phyloP scores from a whole-genome alignment of 371 early-diverging fungal genomes.

The Apophysomyces sp. region DNA sequence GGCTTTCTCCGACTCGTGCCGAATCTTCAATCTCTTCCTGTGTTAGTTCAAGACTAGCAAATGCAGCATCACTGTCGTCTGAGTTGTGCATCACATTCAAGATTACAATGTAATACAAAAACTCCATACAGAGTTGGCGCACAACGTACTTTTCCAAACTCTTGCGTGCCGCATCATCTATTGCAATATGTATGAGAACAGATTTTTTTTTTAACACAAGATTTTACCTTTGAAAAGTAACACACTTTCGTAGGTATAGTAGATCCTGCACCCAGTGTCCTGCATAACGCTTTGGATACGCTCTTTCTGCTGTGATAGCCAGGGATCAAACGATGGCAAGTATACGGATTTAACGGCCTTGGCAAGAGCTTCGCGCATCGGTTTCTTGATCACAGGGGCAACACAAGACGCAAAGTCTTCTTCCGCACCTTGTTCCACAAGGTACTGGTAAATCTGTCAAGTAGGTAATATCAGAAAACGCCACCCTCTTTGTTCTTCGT shows the following conservation, averaged over 20 bases:
- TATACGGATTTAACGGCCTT: slow-evolving; percentile 19
- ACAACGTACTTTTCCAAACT: slow-evolving; percentile 27
- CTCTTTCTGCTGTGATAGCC: not conserved
- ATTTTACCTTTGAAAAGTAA: slow-evolving; percentile 15
- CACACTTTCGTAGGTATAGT: slow-evolving; percentile 7
- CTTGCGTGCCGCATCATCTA: slow-evolving; percentile 15
- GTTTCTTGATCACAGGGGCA: slow-evolving; percentile 7
- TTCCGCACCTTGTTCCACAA: slow-evolving; percentile 4
- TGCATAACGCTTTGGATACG: not conserved
- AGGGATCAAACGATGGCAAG: slow-evolving; percentile 1
- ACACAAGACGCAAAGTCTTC: slow-evolving; percentile 9
- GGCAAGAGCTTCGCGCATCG: slow-evolving; percentile 14
- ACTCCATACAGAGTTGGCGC: slow-evolving; percentile 19
- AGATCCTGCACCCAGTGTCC: slow-evolving; percentile 1
- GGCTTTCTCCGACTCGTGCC: not conserved
- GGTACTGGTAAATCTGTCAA: slow-evolving; percentile 10
- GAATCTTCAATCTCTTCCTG: slow-evolving; percentile 1
- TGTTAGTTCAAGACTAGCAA: not conserved
- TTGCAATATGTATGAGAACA: not conserved
- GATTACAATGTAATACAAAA: slow-evolving; percentile 13
- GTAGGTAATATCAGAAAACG: too few relatives aligned
- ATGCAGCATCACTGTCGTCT: not conserved
- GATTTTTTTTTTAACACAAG: too few relatives aligned
- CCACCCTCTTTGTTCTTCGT: too few relatives aligned
- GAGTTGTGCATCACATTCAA: slow-evolving; percentile 6